phyloP scores from a whole-genome alignment of 2,329 filamentous ascomycete genomes.

The Juglanconis sp. region DNA sequence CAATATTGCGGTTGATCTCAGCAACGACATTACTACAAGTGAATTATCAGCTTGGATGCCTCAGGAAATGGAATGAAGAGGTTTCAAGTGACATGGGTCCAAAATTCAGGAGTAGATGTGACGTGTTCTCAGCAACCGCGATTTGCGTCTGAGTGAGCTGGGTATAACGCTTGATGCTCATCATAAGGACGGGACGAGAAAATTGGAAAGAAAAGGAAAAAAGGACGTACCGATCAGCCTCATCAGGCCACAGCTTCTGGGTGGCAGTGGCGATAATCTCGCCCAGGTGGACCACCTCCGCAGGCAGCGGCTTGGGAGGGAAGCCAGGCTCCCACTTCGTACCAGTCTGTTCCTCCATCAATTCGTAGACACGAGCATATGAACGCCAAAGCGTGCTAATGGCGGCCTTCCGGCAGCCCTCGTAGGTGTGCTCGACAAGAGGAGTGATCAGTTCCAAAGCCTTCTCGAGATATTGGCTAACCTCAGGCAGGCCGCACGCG shows the following conservation, averaged over 20 bases:
- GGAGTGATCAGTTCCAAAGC: slow-evolving; percentile 78
- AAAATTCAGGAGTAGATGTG: slow-evolving; percentile 48
- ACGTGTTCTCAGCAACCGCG: slow-evolving; percentile 89
- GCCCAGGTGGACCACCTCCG: slow-evolving; percentile 75
- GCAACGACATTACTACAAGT: slow-evolving; percentile 73
- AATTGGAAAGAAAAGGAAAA: slow-evolving; percentile 13
- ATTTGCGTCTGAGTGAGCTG: slow-evolving; percentile 98
- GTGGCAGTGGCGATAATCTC: slow-evolving; percentile 83
- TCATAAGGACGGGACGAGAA: slow-evolving; percentile 50
- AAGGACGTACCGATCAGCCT: slow-evolving; percentile 82
- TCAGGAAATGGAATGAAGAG: slow-evolving; percentile 17
- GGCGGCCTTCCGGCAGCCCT: slow-evolving; percentile 89
- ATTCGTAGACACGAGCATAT: slow-evolving; percentile 84
- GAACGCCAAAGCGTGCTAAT: slow-evolving; percentile 90
- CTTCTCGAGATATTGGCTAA: slow-evolving; percentile 81
- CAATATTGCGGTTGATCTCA: slow-evolving; percentile 91
- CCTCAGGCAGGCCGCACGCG: slow-evolving; percentile 70
- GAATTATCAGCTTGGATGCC: slow-evolving; percentile 39
- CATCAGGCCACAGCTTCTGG: slow-evolving; percentile 80
- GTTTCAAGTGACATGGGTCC: slow-evolving; percentile 27
- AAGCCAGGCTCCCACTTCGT: slow-evolving; percentile 88
- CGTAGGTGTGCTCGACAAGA: slow-evolving; percentile 83
- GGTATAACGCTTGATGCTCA: slow-evolving; percentile 92
- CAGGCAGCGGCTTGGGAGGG: slow-evolving; percentile 76
- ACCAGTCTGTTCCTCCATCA: slow-evolving; percentile 74